Base-by-base conservation (phyloP, 1,284 basidiomycete genomes). In the Schizophyllum amplum region DNA sequence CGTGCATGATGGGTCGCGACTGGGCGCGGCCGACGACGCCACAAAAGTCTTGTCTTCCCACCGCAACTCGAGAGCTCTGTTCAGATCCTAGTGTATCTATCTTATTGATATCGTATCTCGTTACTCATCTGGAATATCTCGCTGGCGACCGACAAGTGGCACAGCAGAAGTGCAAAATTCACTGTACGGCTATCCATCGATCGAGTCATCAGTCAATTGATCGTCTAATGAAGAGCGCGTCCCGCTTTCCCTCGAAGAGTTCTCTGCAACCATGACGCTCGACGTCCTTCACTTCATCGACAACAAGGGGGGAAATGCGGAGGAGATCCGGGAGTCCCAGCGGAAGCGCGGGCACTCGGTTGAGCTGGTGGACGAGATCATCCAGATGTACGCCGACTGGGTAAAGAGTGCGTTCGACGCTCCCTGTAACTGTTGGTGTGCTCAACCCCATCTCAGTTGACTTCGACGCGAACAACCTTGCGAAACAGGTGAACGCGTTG, bases 241-340 rank as follows among this genome's bases (percentile, higher is more conserved):
- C 7, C 7, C 11, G 7, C 13, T n/a, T 42, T 42, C 33, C 33
- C 33, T 42, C 33, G 33, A 4, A 42, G 33, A 42, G 7, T 9
- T 17, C 7, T 13, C 33, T 13, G 17, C 33, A 4, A 42, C 17
- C 33, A 42, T 42, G 33, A 92, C 89, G 26, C 74, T 92, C 60
- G 89, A 92, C 75, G 76, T 91, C n/a, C 75, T 83, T 6, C 78
- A 77, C 57, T 92, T 92, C 63, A 87, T 92, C 63, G 84, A 89
- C 67, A 84, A 78, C 73, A 96, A 94, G 70, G 97, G 96, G 46
- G 97, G 96, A 53, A 92, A 98, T 75, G 87, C 94, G n/a, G 87
- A 92, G 65, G 81, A 89, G 67, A 95, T 99, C 64, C 79, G 88
- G 61, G 93, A 94, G 67, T 97, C 94, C 15, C 95, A 99, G 76